A percentile compares a stretch with the other conserved stretches of the same genome.
phyloP scores from a whole-genome alignment of 805 yeast genomes.

The Candida corydali region DNA sequence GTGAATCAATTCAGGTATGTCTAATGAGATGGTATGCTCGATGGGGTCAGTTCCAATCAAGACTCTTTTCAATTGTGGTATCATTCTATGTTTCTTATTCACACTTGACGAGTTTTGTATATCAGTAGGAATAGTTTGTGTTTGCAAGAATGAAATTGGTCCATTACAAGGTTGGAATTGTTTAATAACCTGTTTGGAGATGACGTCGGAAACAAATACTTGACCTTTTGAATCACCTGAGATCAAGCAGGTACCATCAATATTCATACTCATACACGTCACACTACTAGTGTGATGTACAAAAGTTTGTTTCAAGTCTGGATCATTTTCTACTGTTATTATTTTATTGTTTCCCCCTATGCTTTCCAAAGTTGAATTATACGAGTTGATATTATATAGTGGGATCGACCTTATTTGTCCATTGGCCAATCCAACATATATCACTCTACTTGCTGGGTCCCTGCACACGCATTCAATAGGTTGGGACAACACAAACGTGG shows the following conservation, averaged over 20 bases:
- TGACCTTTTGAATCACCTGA: constrained; percentile 76
- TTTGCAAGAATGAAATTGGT: constrained; percentile 28
- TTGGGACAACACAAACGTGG: constrained; percentile 67
- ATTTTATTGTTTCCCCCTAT: constrained; percentile 57
- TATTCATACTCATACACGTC: constrained; percentile 53
- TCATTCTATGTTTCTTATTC: constrained; percentile 38
- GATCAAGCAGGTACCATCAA: constrained; percentile 70
- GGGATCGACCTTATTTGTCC: constrained; percentile 61
- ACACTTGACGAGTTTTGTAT: constrained; percentile 7
- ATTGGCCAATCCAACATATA: constrained; percentile 64
- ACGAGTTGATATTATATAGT: constrained; percentile 36
- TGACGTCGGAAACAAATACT: constrained; percentile 63
- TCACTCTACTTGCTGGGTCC: constrained; percentile 76
- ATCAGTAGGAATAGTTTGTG: constrained; percentile 17
- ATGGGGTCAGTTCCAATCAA: constrained; percentile 37
- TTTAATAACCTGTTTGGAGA: constrained; percentile 63
- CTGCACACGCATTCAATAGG: constrained; percentile 55
- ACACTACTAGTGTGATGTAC: constrained; percentile 45
- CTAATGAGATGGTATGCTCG: constrained; percentile 42
- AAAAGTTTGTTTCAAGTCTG: constrained; percentile 47
- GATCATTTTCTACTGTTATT: constrained; percentile 49
- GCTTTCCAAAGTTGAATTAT: constrained; percentile 46
- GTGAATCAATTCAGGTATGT: constrained; percentile 15
- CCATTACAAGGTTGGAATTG: constrained; percentile 43
- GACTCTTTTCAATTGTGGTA: constrained; percentile 66